Conservation (phyloP, 805 yeast genomes). For the Candida arabinofermentans region DNA sequence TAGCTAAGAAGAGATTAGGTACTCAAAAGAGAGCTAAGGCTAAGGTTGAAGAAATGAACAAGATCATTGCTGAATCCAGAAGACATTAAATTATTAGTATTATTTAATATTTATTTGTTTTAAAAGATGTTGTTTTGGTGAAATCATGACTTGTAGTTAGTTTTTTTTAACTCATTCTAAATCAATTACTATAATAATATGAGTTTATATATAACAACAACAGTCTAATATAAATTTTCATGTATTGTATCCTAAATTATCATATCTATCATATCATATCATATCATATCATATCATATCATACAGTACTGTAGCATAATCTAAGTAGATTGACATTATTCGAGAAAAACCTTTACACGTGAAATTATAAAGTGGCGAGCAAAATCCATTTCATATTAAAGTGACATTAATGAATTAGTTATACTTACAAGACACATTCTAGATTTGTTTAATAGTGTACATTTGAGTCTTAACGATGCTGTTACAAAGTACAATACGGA, state of each 20-base stretch:
- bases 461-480: neutral
- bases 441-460: no score
- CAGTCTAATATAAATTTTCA: conserved; percentile 6
- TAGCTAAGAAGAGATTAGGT: conserved; percentile 99
- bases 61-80: conserved; percentile 95
- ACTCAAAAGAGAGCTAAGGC: conserved; percentile 99
- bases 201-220: conserved; percentile 5
- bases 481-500: neutral
- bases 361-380: no score
- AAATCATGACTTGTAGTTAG: neutral
- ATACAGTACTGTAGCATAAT: no score
- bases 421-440: no score
- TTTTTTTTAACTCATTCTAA: conserved; percentile 1
- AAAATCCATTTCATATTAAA: no score
- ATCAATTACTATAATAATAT: neutral
- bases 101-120: neutral
- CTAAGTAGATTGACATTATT: no score
- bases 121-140: conserved; percentile 1
- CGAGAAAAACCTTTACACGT: no score
- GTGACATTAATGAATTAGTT: no score
- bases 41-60: conserved; percentile 98
- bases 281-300: no score
- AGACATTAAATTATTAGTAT: conserved; percentile 63
- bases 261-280: neutral
- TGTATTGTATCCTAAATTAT: conserved; percentile 2